phyloP scores from a whole-genome alignment of 805 yeast genomes.

The Wickerhamiella occidentalis region DNA sequence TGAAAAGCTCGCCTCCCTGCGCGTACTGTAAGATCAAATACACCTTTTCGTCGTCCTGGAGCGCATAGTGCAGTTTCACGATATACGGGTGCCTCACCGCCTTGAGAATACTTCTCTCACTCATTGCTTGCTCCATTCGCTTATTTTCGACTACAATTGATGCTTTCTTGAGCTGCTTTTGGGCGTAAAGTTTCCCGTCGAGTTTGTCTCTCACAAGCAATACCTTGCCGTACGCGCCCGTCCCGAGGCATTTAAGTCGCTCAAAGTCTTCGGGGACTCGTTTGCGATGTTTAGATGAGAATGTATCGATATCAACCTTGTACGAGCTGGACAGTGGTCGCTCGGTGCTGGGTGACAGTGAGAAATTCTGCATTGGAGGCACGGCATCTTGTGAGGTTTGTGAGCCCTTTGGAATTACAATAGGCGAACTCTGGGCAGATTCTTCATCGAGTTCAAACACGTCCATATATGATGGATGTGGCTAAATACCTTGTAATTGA shows the following conservation, averaged over 20 bases:
- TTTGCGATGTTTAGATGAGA: slow-evolving; percentile 17
- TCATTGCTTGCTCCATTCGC: slow-evolving; percentile 62
- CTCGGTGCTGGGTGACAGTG: slow-evolving; percentile 14
- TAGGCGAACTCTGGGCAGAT: slow-evolving; percentile 12
- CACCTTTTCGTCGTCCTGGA: slow-evolving; percentile 67
- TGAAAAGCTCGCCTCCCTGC: slow-evolving; percentile 79
- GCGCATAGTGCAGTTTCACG: slow-evolving; percentile 68
- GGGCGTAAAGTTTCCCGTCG: slow-evolving; percentile 63
- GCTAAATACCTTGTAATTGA: not conserved
- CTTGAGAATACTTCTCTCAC: slow-evolving; percentile 62
- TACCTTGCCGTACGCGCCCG: slow-evolving; percentile 85
- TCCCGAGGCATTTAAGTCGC: slow-evolving; percentile 65
- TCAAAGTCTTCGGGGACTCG: slow-evolving; percentile 43
- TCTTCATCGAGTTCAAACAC: slow-evolving; percentile 19
- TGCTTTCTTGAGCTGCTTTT: slow-evolving; percentile 75
- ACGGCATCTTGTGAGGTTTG: slow-evolving; percentile 7
- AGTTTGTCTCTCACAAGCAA: slow-evolving; percentile 54
- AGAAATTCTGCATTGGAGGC: not conserved
- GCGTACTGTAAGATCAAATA: slow-evolving; percentile 69
- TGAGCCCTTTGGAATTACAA: slow-evolving; percentile 7
- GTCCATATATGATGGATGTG: slow-evolving; percentile 13
- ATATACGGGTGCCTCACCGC: slow-evolving; percentile 70
- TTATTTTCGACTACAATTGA: slow-evolving; percentile 49
- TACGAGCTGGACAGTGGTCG: slow-evolving; percentile 26
- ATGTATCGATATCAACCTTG: slow-evolving; percentile 35